Evolutionary conservation across 768 basidiomycete species (phyloP), one percentile per base, ranked within the genome.

Genomic region (Sarcodon sp.): DNA sequence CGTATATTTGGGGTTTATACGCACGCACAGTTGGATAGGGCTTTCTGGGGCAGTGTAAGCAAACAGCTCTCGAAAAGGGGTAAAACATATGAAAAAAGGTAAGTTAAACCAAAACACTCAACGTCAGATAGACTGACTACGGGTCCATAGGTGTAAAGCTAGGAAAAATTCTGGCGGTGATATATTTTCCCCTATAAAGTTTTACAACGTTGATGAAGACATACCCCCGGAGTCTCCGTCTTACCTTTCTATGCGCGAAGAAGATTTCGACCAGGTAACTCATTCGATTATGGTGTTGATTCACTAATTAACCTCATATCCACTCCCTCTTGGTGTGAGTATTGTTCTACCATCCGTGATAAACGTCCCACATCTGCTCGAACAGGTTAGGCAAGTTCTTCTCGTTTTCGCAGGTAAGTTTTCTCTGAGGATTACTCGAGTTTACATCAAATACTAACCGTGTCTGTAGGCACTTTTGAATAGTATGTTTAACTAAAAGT

Each of bases 251-350:
- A 51, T 76, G 11, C 68, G 69, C 4, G 59, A 66, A 6, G 66
- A 76, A 34, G 69, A 74, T 41, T 61, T 65, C 44, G 68, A 70
- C 48, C 67, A 75, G 64, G 76, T 77, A 53, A 33, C 18, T 32
- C 49, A 12, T 35, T 33, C 35, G 45, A 4, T 35, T 32, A 12
- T 16, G n/a, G n/a, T 44, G 13, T 43, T 6, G 7, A 33, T 32
- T 34, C 9, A 35, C 34, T 33, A 21, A 2, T 27, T 18, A 4
- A 38, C 37, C 46, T 11, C 43, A 80, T 77, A 63, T 80, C 7
- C 79, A 82, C 53, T 66, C 73, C 1, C 66, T 80, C 21, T 66
- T 81, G n/a, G 69, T 77, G 78, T 81, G 56, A 48, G 76, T 58
- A 9, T 21, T 35, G 8, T 10, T 36, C 10, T n/a, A 15, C 10